Conservation (phyloP, 2,329 filamentous ascomycete genomes). For the Hypoxylon sp. region DNA sequence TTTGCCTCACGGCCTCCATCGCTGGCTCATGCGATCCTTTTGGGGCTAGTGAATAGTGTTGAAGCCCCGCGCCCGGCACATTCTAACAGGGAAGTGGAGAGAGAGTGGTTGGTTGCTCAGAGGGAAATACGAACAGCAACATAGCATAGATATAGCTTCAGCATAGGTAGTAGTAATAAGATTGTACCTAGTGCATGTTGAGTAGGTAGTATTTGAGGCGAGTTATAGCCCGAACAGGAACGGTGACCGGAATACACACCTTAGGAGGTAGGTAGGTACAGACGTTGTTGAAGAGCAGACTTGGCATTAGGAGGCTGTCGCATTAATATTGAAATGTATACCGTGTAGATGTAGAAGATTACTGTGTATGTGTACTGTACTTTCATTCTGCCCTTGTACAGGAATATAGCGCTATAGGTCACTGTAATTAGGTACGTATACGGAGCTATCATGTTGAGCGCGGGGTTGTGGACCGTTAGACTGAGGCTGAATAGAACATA, state of each 20-base stretch:
- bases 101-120: neutral
- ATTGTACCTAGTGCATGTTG: neutral
- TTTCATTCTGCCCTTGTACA: no score
- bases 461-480: no score
- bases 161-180: neutral
- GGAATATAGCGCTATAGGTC: no score
- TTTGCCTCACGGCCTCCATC: neutral
- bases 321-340: no score
- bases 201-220: neutral
- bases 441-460: no score
- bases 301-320: neutral
- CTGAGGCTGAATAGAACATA: no score
- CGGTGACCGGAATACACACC: neutral
- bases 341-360: no score
- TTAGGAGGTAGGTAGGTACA: neutral
- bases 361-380: no score
- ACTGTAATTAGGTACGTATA: no score
- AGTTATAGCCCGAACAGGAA: neutral
- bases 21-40: neutral
- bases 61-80: neutral
- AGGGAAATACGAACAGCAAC: neutral
- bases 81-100: neutral
- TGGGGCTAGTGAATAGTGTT: neutral
- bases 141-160: neutral
- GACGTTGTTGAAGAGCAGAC: neutral